Base-by-base conservation (phyloP, 2,329 filamentous ascomycete species). In the Huntiella moniliformis region DNA sequence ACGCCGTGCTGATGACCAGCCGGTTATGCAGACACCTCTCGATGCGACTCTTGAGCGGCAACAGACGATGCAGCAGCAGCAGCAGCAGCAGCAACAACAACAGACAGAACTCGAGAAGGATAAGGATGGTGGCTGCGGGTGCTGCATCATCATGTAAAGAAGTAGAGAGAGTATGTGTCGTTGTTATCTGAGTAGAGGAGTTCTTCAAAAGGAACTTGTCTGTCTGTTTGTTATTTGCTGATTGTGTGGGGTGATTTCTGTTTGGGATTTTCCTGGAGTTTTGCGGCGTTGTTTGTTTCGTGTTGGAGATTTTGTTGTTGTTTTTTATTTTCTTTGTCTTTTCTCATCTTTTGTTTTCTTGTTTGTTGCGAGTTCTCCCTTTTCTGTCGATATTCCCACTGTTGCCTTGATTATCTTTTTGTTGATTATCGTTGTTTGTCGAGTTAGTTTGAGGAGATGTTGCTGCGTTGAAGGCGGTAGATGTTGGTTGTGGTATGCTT, bases 121-220 rank as follows among this genome's bases (percentile, higher is more conserved):
- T 42, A 65, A 65, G 54, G 60, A 59, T 42, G 59, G 56, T 4
- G 64, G 64, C n/a, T 70, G 67, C 52, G 66, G 65, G 40, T 71
- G 68, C 58, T 71, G 68, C 52, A 57, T 67, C 42, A 60, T 71
- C 51, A 71, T 71, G 68, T 71, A 57, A 41, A 16, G 32, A 16
- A 15, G 31, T 15, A 22, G 38, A 34, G 34, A 34, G 42, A 15
- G 31, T 22, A 13, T 10, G 40, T 18, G 38, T 42, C 35, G 38
- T 42, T 33, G 18, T 33, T 45, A 6, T 34, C 44, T 28, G 22
- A 28, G 22, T 28, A 28, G 22, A 28, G 6, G 22, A 28, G 22
- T 28, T 28, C 22, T 28, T 3, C 22, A 28, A 28, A 28, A 28
- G 22, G 22, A 28, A 28, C 22, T 28, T 8, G 22, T 44, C 18